Conservation (phyloP, 306 rosid species). For the Geum urbanum region DNA sequence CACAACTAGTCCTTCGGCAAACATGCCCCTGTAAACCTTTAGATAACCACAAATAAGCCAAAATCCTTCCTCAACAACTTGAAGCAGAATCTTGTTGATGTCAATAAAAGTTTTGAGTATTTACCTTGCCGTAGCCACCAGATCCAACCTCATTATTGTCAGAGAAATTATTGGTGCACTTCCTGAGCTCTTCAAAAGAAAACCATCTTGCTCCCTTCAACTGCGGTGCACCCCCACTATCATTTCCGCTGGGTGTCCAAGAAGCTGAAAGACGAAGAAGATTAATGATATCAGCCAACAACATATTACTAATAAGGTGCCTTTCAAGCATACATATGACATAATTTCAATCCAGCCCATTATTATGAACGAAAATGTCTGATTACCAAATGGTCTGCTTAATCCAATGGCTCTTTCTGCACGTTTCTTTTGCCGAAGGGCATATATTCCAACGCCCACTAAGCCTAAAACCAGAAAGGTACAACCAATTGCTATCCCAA, state of each 20-base stretch:
- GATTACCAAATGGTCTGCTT: slow-evolving; percentile 83
- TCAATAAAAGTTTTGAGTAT: slow-evolving; percentile 6
- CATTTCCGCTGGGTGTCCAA: slow-evolving; percentile 88
- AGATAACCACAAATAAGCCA: slow-evolving; percentile 13
- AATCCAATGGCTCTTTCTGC: slow-evolving; percentile 86
- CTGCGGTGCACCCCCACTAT: slow-evolving; percentile 94
- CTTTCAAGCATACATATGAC: slow-evolving; percentile 4
- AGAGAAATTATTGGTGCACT: slow-evolving; percentile 65
- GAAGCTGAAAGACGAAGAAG: slow-evolving; percentile 53
- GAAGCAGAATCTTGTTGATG: slow-evolving; percentile 5
- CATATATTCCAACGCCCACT: slow-evolving; percentile 58
- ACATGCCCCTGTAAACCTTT: slow-evolving; percentile 77
- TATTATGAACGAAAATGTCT: slow-evolving; percentile 14
- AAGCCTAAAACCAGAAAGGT: slow-evolving; percentile 58
- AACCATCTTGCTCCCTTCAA: slow-evolving; percentile 98
- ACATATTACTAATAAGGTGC: slow-evolving; percentile 7
- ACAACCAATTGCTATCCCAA: slow-evolving; percentile 59
- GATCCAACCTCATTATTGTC: slow-evolving; percentile 68
- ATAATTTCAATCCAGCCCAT: slow-evolving; percentile 2
- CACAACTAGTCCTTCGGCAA: slow-evolving; percentile 65
- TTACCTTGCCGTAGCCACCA: slow-evolving; percentile 97
- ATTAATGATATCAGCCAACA: slow-evolving; percentile 19
- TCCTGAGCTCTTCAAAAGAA: slow-evolving; percentile 87
- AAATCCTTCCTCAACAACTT: not conserved
- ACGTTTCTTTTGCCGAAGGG: slow-evolving; percentile 79